Percentiles rank a stretch among this genome's conserved stretches.
phyloP scores from a whole-genome alignment of 306 rosid species.

The Albizia julibrissin region DNA sequence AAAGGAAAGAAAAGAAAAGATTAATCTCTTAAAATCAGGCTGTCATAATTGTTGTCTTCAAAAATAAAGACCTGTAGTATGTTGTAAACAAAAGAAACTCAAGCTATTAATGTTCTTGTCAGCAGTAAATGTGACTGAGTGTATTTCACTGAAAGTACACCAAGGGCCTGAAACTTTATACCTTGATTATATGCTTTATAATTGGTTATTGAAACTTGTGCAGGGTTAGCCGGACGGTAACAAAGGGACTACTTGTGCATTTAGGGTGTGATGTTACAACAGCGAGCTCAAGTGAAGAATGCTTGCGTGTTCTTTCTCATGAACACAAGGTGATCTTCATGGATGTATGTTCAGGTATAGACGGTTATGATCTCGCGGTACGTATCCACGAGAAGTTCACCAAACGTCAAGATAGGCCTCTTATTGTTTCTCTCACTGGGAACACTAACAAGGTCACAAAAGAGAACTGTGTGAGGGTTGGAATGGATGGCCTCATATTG shows the following conservation, averaged over 20 bases:
- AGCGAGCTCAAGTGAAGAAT: conserved; percentile 69
- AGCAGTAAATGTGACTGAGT: background rate
- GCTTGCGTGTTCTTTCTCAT: conserved; percentile 58
- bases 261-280: conserved; percentile 83
- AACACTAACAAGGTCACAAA: conserved; percentile 68
- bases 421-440: conserved; percentile 76
- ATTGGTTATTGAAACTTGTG: conserved; percentile 29
- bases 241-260: conserved; percentile 86
- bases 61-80: background rate
- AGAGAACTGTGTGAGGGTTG: conserved; percentile 83
- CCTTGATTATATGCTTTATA: background rate
- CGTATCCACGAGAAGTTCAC: conserved; percentile 66
- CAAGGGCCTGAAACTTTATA: background rate
- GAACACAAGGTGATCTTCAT: conserved; percentile 79
- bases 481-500: conserved; percentile 76
- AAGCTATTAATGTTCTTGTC: background rate
- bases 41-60: background rate
- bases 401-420: conserved; percentile 71
- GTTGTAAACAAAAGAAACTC: background rate
- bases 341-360: conserved; percentile 72
- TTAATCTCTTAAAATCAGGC: background rate
- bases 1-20: too few species aligned
- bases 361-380: conserved; percentile 65
- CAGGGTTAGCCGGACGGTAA: conserved; percentile 86
- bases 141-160: background rate